Percentiles rank a stretch among this genome's conserved stretches.
Evolutionary conservation across 768 basidiomycete genomes (phyloP).

Genomic region (Dictyophora rubrovolvata): DNA sequence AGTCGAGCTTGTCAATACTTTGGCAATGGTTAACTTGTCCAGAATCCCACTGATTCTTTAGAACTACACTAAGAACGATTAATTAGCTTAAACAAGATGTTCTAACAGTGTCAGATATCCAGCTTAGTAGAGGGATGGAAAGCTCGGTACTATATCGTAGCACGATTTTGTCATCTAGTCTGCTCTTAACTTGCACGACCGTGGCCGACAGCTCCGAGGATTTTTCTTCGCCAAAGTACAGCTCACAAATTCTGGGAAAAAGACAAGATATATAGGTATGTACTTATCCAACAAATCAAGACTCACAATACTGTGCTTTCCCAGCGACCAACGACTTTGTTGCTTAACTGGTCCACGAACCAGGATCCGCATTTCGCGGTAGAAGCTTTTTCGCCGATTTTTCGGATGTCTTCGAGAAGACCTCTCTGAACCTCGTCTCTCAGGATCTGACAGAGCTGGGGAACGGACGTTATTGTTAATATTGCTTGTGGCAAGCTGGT

Average conservation of each 20-base stretch:
- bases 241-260: not conserved
- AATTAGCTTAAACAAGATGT: not conserved
- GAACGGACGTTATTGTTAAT: slow-evolving; percentile 59
- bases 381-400: slow-evolving; percentile 48
- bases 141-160: not conserved
- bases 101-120: not conserved
- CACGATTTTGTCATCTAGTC: not conserved
- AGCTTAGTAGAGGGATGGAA: not conserved
- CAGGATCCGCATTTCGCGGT: slow-evolving; percentile 47
- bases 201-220: not conserved
- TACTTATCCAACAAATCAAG: not conserved
- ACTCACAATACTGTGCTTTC: slow-evolving; percentile 67
- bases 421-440: slow-evolving; percentile 69
- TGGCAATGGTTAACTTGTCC: not conserved
- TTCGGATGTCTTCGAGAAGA: slow-evolving; percentile 58
- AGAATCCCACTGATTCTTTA: too few relatives aligned
- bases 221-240: not conserved
- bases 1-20: not conserved
- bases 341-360: slow-evolving; percentile 67
- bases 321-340: slow-evolving; percentile 61
- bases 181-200: not conserved
- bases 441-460: slow-evolving; percentile 66
- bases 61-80: too few relatives aligned
- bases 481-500: slow-evolving; percentile 77
- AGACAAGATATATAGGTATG: not conserved